Conservation (phyloP, 2,329 filamentous ascomycete genomes). For the Ceratocystis papillata region DNA sequence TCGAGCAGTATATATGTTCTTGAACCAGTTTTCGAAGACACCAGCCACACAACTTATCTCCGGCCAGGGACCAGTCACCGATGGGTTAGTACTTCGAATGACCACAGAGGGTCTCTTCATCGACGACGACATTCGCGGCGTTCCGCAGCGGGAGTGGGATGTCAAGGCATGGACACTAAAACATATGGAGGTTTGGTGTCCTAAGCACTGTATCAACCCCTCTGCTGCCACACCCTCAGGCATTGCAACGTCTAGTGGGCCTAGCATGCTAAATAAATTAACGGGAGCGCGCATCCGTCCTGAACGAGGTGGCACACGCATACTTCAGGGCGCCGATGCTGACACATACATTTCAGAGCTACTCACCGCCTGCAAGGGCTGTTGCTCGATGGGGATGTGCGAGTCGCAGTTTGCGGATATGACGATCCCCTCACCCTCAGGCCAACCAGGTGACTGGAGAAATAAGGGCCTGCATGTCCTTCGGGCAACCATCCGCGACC, state of each 20-base stretch:
- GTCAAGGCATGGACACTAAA: conserved; percentile 97
- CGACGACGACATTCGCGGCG: conserved; percentile 83
- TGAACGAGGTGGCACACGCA: conserved; percentile 41
- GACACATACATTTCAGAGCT: conserved; percentile 54
- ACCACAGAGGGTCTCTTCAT: conserved; percentile 93
- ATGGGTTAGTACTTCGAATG: conserved; percentile 83
- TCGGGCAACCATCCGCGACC: conserved; percentile 53
- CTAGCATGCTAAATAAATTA: conserved; percentile 40
- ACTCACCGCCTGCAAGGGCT: conserved; percentile 53
- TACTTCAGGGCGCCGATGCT: conserved; percentile 52
- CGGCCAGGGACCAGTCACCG: conserved; percentile 73
- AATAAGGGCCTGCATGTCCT: conserved; percentile 49
- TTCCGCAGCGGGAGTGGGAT: conserved; percentile 96
- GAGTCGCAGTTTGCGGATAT: conserved; percentile 37
- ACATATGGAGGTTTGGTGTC: conserved; percentile 77
- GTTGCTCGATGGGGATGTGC: conserved; percentile 47
- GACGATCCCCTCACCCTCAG: conserved; percentile 34
- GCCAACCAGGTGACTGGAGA: conserved; percentile 45
- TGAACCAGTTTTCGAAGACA: conserved; percentile 77
- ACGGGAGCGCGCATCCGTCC: conserved; percentile 38
- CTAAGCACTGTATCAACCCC: conserved; percentile 48
- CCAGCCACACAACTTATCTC: conserved; percentile 83
- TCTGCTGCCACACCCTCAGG: conserved; percentile 35
- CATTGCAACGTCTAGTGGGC: conserved; percentile 32
- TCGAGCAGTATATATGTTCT: conserved; percentile 83